phyloP scores from a whole-genome alignment of 108 stramenopile species.

The Stephanodiscus minutulus region DNA sequence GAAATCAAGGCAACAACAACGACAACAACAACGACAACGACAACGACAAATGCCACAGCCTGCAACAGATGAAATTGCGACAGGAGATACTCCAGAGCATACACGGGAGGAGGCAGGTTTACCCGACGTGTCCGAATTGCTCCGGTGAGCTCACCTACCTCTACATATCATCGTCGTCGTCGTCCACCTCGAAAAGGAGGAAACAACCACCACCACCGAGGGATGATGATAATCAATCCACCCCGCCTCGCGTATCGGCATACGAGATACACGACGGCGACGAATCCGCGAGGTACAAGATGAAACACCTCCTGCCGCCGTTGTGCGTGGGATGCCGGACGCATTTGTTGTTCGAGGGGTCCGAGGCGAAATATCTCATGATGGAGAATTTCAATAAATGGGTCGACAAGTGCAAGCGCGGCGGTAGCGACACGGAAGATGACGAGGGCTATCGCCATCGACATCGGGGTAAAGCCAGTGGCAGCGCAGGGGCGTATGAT shows the following conservation, averaged over 20 bases:
- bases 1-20: not conserved
- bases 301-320: not conserved
- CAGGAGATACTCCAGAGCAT: not conserved
- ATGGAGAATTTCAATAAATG: constrained; percentile 12
- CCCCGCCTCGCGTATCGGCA: not conserved
- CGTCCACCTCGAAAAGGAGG: not conserved
- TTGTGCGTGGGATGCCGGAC: not conserved
- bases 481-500: not conserved
- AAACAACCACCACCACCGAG: no score
- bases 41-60: not conserved
- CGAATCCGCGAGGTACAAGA: not conserved
- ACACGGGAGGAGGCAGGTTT: not conserved
- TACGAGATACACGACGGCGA: not conserved
- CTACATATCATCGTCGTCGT: no score
- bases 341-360: not conserved
- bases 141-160: not conserved
- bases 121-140: constrained; percentile 8
- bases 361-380: constrained; percentile 2
- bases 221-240: not conserved
- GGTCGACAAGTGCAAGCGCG: not conserved
- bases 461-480: not conserved
- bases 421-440: not conserved
- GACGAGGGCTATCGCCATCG: not conserved
- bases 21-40: no score
- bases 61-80: not conserved